Evolutionary conservation across 2,329 filamentous ascomycete genomes (phyloP), one percentile per base, ranked within the genome.

Genomic region (Alternaria atra): DNA sequence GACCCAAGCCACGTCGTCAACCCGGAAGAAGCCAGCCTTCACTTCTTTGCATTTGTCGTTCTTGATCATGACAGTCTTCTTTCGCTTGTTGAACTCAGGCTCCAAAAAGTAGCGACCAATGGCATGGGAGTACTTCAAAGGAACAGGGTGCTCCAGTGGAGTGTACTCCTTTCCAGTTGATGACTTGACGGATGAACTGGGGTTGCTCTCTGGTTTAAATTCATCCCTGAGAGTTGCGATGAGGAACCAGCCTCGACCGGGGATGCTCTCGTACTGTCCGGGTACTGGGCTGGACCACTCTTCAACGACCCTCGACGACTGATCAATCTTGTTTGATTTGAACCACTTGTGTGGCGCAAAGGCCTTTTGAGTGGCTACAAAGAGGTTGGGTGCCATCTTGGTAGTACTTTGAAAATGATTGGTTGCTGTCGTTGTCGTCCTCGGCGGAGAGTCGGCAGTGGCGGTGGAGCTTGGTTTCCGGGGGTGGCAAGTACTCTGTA

Each of bases 261-360:
- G 82, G 48, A 84, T 78, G 69, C 83, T 83, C 61, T 82, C 82
- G 72, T 85, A 85, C 37, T 77, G 80, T 42, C 83, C 83, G 5
- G 82, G 81, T 15, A 82, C 75, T 5, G 83, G 83, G n/a, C n/a
- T 70, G 70, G 37, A 79, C 73, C 83, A 84, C 65, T 83, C 81
- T 67, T 85, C 83, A 47, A 80, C 81, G 32, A 75, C 76, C 64
- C 80, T 76, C 39, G 77, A 71, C 2, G 80, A 72, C 27, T 77
- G 77, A 25, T 80, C 75, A 54, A 75, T 75, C 35, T 80, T 74
- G 39, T 75, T 73, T 20, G 72, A 77, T 37, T 80, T 76, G 52
- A 84, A 84, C 83, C 83, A 84, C 75, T 84, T 83, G 60, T 78
- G 73, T 6, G 83, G 83, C 55, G 80, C 81, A 71, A 83, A 82